These are phyloP conservation scores for Radiomyces spectabilis DNA, from an alignment of 192 early-diverging fungal genomes.

Conservation along the genomic window DNA sequence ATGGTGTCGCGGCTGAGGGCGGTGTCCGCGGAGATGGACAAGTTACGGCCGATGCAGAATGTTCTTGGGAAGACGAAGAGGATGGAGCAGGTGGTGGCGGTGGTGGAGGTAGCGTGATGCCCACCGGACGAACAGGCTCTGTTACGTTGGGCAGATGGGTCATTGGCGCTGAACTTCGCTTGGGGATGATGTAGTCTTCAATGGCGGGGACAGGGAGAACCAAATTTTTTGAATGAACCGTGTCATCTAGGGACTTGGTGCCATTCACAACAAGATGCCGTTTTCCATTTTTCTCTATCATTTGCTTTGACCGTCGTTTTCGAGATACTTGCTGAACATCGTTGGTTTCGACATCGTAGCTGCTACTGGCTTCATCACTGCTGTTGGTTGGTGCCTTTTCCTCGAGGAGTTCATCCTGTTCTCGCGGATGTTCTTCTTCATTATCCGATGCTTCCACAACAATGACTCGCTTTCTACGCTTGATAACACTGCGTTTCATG, in stretches of 20 bases:
- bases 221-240: no score
- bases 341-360: no score
- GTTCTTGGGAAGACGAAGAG: conserved; percentile 1
- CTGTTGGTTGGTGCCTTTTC: no score
- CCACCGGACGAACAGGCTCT: neutral
- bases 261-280: no score
- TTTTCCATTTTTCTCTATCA: no score
- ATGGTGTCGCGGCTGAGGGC: neutral
- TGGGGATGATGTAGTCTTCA: conserved; percentile 40
- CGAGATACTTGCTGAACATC: no score
- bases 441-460: neutral
- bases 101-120: neutral
- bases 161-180: conserved; percentile 4
- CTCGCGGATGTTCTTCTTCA: neutral
- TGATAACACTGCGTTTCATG: conserved; percentile 70
- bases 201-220: conserved; percentile 30
- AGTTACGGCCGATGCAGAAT: neutral
- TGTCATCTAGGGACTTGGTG: no score
- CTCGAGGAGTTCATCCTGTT: conserved; percentile 1
- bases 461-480: conserved; percentile 60
- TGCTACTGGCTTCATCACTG: no score
- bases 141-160: no score
- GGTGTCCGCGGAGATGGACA: neutral
- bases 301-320: no score
- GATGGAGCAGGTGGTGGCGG: neutral